Evolutionary conservation across 2,329 filamentous ascomycete species (phyloP).

Genomic region (Venturia carpophila): DNA sequence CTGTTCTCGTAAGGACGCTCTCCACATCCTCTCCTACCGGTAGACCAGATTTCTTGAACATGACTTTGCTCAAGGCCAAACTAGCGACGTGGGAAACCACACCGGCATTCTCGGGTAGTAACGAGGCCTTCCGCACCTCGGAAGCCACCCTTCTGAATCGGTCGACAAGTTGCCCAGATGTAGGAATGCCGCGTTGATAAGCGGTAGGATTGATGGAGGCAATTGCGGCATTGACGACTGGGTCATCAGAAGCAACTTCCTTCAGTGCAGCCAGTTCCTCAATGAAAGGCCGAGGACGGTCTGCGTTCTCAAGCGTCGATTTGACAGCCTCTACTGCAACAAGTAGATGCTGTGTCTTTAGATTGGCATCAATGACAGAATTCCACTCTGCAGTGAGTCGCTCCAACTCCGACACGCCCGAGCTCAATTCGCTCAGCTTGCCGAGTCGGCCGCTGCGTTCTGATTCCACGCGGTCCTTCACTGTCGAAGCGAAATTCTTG

Average conservation of each 20-base stretch:
- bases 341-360: slow-evolving; percentile 91
- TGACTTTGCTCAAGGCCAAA: slow-evolving; percentile 80
- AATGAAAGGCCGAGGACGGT: slow-evolving; percentile 75
- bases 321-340: slow-evolving; percentile 92
- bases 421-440: slow-evolving; percentile 72
- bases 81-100: slow-evolving; percentile 90
- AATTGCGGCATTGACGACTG: slow-evolving; percentile 86
- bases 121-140: slow-evolving; percentile 88
- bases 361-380: slow-evolving; percentile 77
- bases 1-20: slow-evolving; percentile 81
- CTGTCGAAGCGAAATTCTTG: slow-evolving; percentile 69
- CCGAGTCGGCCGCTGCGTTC: slow-evolving; percentile 82
- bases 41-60: slow-evolving; percentile 84
- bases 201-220: slow-evolving; percentile 90
- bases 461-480: slow-evolving; percentile 74
- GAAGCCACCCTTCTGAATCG: slow-evolving; percentile 86
- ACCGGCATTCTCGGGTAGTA: slow-evolving; percentile 87
- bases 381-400: slow-evolving; percentile 85
- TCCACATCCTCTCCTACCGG: slow-evolving; percentile 85
- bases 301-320: slow-evolving; percentile 66
- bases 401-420: slow-evolving; percentile 70
- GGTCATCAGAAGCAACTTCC: slow-evolving; percentile 76
- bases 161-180: slow-evolving; percentile 79
- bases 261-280: slow-evolving; percentile 90
- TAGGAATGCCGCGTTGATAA: slow-evolving; percentile 86